phyloP scores from a whole-genome alignment of 805 yeast species.

The Cephaloascus fragrans region DNA sequence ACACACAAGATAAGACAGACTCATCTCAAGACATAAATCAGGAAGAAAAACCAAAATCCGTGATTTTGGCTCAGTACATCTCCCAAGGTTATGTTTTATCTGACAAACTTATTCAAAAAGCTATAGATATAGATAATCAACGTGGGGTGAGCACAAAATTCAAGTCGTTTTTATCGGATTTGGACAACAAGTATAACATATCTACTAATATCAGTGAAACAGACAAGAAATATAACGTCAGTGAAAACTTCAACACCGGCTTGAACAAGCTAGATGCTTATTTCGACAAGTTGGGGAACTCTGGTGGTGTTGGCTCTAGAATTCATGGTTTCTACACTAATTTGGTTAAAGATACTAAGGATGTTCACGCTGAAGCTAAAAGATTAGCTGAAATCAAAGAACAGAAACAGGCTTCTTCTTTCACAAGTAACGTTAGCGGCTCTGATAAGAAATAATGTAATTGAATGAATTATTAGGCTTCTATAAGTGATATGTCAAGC shows the following conservation, averaged over 20 bases:
- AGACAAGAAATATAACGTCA: conserved; percentile 22
- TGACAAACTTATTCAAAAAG: conserved; percentile 50
- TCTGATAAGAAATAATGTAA: no score
- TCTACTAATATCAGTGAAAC: conserved; percentile 39
- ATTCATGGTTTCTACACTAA: conserved; percentile 51
- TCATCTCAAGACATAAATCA: conserved; percentile 43
- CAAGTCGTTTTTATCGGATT: conserved; percentile 38
- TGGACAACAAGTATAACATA: conserved; percentile 55
- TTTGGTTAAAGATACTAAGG: conserved; percentile 44
- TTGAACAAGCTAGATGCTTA: conserved; percentile 29
- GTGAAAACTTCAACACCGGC: conserved; percentile 23
- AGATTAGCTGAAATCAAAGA: conserved; percentile 57
- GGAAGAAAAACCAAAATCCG: conserved; percentile 69
- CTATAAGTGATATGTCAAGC: no score
- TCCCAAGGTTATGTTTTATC: conserved; percentile 64
- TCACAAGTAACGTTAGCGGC: no score
- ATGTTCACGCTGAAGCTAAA: conserved; percentile 67
- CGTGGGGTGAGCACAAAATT: conserved; percentile 53
- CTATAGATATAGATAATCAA: conserved; percentile 53
- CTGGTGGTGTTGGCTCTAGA: conserved; percentile 45
- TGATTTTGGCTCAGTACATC: conserved; percentile 67
- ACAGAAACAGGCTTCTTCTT: conserved; percentile 7
- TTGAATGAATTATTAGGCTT: no score
- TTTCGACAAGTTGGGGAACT: conserved; percentile 34
- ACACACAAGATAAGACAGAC: conserved; percentile 7